Percentiles rank a stretch among this genome's conserved stretches.
Conservation (phyloP, 2,329 filamentous ascomycete genomes). For the Davidsoniella australis region DNA sequence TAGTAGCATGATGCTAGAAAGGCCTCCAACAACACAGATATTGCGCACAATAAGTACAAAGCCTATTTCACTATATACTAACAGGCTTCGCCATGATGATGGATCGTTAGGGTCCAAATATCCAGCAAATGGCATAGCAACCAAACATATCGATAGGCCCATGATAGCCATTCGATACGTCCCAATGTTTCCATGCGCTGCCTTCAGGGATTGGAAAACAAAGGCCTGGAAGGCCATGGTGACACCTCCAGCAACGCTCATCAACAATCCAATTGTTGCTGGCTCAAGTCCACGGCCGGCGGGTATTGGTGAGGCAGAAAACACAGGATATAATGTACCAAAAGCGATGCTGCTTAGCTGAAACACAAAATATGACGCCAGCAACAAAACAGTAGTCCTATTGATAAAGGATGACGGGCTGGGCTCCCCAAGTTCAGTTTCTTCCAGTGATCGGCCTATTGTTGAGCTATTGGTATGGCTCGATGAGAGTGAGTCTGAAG, state of each 20-base stretch:
- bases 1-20: constrained; percentile 77
- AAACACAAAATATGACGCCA: constrained; percentile 80
- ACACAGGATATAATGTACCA: constrained; percentile 90
- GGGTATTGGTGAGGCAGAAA: constrained; percentile 58
- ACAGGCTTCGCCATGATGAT: constrained; percentile 26
- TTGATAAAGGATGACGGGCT: constrained; percentile 38
- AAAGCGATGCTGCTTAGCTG: constrained; percentile 88
- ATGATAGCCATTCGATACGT: constrained; percentile 67
- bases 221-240: constrained; percentile 85
- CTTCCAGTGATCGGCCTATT: not conserved
- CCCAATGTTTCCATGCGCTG: constrained; percentile 66
- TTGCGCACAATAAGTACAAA: constrained; percentile 73
- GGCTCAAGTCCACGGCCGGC: constrained; percentile 62
- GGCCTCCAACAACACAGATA: constrained; percentile 69
- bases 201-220: constrained; percentile 62
- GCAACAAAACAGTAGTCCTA: constrained; percentile 62
- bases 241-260: constrained; percentile 67
- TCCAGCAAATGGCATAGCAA: constrained; percentile 78
- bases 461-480: not conserved
- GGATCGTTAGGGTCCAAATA: constrained; percentile 37
- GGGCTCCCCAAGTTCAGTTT: not conserved
- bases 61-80: constrained; percentile 70
- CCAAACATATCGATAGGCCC: constrained; percentile 66
- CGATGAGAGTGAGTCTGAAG: not conserved
- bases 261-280: constrained; percentile 64